Conservation (phyloP, 441 rosid genomes). For the Mallotus japonicus region DNA sequence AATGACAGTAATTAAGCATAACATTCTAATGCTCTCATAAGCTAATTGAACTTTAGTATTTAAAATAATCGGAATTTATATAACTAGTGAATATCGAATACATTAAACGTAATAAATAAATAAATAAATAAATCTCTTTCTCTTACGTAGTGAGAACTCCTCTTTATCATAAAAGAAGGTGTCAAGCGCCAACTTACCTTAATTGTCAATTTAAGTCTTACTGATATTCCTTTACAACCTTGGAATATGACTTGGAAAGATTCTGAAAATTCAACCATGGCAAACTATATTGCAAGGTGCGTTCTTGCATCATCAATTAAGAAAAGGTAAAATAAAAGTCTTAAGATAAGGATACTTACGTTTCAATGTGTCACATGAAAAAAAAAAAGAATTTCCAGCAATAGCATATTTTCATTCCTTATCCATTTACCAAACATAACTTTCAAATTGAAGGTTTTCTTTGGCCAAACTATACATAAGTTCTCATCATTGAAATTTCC, state of each 20-base stretch:
- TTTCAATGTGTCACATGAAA: slow-evolving; percentile 23
- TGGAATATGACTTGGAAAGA: neutral
- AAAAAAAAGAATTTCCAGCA: neutral
- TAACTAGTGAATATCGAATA: too few relatives aligned
- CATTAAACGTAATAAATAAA: too few relatives aligned
- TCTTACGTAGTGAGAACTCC: neutral
- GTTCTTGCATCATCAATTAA: slow-evolving; percentile 24
- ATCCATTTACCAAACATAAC: slow-evolving; percentile 32
- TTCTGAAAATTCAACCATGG: slow-evolving; percentile 3
- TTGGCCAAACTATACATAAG: slow-evolving; percentile 10
- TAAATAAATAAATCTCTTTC: too few relatives aligned
- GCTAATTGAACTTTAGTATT: too few relatives aligned
- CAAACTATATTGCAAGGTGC: slow-evolving; percentile 15
- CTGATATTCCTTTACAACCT: neutral
- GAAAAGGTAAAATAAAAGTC: neutral
- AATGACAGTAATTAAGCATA: neutral
- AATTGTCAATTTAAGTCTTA: neutral
- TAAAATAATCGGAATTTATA: too few relatives aligned
- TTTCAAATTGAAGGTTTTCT: neutral
- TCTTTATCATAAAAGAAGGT: neutral
- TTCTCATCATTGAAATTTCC: slow-evolving; percentile 14
- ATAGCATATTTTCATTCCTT: slow-evolving; percentile 30
- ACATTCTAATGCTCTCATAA: too few relatives aligned
- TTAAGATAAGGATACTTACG: slow-evolving; percentile 36
- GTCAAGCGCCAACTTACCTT: neutral